A percentile compares a stretch with the other conserved stretches of the same genome.
Evolutionary conservation across 768 basidiomycete genomes (phyloP).

Genomic region (Clitopilus passeckerianus): DNA sequence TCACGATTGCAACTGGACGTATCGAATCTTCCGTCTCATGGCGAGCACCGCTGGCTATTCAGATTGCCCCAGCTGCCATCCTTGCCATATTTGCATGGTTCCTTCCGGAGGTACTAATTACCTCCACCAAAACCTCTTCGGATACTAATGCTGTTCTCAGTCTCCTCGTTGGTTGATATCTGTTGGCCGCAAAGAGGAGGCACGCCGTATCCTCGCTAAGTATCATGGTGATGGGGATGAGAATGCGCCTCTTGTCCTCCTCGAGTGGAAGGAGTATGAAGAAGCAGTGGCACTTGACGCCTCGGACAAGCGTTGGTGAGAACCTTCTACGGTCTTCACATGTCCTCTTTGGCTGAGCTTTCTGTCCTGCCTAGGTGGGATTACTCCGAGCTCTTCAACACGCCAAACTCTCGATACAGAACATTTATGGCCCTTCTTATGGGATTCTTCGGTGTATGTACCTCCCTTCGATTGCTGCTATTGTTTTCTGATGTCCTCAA

Average conservation of each 20-base stretch:
- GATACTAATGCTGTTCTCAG: constrained; percentile 12
- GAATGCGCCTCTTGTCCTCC: constrained; percentile 42
- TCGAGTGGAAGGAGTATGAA: constrained; percentile 50
- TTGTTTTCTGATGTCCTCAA: background rate
- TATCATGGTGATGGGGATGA: constrained; percentile 50
- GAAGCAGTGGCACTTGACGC: constrained; percentile 44
- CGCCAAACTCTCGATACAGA: constrained; percentile 39
- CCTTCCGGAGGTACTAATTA: constrained; percentile 29
- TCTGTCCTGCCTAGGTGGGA: constrained; percentile 31
- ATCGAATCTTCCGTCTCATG: constrained; percentile 31
- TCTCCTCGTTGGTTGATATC: constrained; percentile 53
- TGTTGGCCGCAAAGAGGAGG: constrained; percentile 43
- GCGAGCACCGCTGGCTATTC: constrained; percentile 49
- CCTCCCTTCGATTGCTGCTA: background rate
- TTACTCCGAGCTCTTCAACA: constrained; percentile 44
- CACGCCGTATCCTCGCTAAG: constrained; percentile 39
- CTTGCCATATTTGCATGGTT: constrained; percentile 26
- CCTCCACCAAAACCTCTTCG: background rate
- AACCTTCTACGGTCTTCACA: background rate
- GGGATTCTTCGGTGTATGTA: constrained; percentile 44
- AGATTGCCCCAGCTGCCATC: constrained; percentile 40
- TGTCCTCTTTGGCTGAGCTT: background rate
- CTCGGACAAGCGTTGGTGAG: constrained; percentile 54
- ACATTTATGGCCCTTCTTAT: constrained; percentile 46
- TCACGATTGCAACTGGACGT: constrained; percentile 36